phyloP scores from a whole-genome alignment of 1,284 basidiomycete genomes.

The Xerocomus amazonicus region DNA sequence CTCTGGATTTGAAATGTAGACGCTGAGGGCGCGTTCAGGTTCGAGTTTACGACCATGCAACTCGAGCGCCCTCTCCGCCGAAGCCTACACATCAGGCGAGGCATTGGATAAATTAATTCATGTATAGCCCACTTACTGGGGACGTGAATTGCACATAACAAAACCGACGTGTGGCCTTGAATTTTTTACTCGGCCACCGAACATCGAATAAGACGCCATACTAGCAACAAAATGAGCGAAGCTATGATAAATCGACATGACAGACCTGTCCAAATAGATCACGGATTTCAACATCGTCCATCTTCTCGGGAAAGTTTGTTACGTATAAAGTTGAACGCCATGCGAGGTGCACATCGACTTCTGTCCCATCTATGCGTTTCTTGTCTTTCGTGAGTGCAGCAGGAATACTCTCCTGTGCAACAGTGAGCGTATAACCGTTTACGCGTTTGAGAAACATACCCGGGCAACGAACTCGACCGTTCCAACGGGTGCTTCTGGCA shows the following conservation, averaged over 20 bases:
- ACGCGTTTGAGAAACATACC: slow-evolving; percentile 40
- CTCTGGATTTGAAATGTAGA: slow-evolving; percentile 88
- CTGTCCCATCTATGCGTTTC: slow-evolving; percentile 72
- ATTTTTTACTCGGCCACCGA: slow-evolving; percentile 98
- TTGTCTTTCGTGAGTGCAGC: slow-evolving; percentile 91
- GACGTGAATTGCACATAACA: slow-evolving; percentile 92
- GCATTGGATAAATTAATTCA: background rate
- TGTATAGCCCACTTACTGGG: slow-evolving; percentile 51
- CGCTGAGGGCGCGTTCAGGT: slow-evolving; percentile 64
- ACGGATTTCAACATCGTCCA: slow-evolving; percentile 78
- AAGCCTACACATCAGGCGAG: slow-evolving; percentile 40
- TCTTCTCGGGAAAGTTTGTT: slow-evolving; percentile 89
- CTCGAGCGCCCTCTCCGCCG: slow-evolving; percentile 75
- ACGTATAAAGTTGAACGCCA: slow-evolving; percentile 96
- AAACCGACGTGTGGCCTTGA: slow-evolving; percentile 86
- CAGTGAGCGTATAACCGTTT: background rate
- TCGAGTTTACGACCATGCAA: slow-evolving; percentile 76
- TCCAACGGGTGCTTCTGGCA: slow-evolving; percentile 60
- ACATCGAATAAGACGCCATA: slow-evolving; percentile 92
- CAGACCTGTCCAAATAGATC: slow-evolving; percentile 73
- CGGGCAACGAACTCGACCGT: slow-evolving; percentile 77
- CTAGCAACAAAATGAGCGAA: slow-evolving; percentile 37
- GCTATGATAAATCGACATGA: background rate
- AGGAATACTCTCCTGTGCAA: slow-evolving; percentile 68
- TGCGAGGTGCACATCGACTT: slow-evolving; percentile 82